A percentile compares a stretch with the other conserved stretches of the same genome.
Evolutionary conservation across 768 basidiomycete species (phyloP).

Genomic region (Suillus bovinus): DNA sequence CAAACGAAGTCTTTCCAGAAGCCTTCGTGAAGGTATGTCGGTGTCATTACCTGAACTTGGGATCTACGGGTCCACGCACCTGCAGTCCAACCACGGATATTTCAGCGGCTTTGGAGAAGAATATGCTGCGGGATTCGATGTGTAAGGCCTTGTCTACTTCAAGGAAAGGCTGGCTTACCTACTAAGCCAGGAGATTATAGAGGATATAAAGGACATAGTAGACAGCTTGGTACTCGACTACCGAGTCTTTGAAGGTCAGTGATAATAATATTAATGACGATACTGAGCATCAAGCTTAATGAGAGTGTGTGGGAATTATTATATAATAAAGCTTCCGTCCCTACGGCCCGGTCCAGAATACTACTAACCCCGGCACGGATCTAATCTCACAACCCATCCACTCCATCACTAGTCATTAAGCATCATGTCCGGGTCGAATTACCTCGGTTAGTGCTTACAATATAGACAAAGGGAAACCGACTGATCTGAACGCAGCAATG

Average conservation of each 20-base stretch:
- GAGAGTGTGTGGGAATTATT: background rate
- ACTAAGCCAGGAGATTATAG: slow-evolving; percentile 58
- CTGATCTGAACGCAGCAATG: background rate
- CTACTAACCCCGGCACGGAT: too few species aligned
- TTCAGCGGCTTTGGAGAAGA: slow-evolving; percentile 87
- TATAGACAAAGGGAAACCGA: background rate
- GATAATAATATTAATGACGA: background rate
- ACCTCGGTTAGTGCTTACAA: background rate
- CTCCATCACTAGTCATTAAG: background rate
- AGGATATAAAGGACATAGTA: slow-evolving; percentile 50
- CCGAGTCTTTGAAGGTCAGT: background rate
- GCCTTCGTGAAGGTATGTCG: slow-evolving; percentile 48
- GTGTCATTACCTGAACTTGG: slow-evolving; percentile 4
- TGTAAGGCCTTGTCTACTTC: background rate
- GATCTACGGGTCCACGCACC: slow-evolving; percentile 37
- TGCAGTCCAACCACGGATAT: slow-evolving; percentile 92
- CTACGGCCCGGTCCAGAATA: too few species aligned
- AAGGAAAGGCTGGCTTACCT: slow-evolving; percentile 33
- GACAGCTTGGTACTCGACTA: background rate
- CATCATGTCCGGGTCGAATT: background rate
- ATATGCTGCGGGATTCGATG: slow-evolving; percentile 48
- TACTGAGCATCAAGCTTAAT: too few species aligned
- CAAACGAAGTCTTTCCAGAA: slow-evolving; percentile 93
- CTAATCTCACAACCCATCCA: background rate
- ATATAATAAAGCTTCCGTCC: background rate